Evolutionary conservation across 1,284 basidiomycete species (phyloP), one percentile per base, ranked within the genome.

Genomic region (Athelia psychrophila): DNA sequence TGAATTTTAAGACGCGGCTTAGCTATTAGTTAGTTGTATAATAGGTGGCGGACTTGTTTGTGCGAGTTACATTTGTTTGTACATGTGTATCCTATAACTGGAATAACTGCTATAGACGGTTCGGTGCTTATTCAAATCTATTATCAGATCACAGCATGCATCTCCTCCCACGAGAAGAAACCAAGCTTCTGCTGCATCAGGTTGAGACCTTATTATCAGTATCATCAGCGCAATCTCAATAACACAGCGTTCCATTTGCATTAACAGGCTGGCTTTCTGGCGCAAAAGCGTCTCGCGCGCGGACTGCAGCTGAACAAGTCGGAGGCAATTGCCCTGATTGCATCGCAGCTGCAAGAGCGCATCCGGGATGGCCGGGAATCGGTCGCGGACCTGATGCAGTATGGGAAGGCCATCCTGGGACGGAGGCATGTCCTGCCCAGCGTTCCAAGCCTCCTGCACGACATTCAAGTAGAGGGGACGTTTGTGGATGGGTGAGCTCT

Each of bases 301-400:
- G 97, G 96, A 9, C 67, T 96, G 27, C 78, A 80, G 38, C 81
- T 99, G 48, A 99, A 98, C 72, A 75, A 85, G 56, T 81, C 90
- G 9, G 97, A 99, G 71, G 88, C 94, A 0, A 84, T 88, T 12
- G 95, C 93, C 1, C 81, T 99, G 25, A 94, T 99, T 59, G 88
- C 93, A 1, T 84, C 83, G 18, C 93, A 95, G 59, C 81, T 99
- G 2, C 96, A 98, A 54, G 97, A 99, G 69, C 83, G 86, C 47
- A 96, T 97, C 60, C 81, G 97, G n/a, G 95, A 98, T 88, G 96
- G 95, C 3, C 68, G 73, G n/a, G 80, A 94, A 62, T 84, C 83
- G 1, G 95, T 99, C 2, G 82, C 93, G 1, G 81, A 97, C 58
- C 74, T 99, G 19, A 98, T 98, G 95, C 85, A 93, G 51, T 76